A percentile compares a stretch with the other conserved stretches of the same genome.
Conservation (phyloP, 2,329 filamentous ascomycete species). For the Cordyceps sp. region DNA sequence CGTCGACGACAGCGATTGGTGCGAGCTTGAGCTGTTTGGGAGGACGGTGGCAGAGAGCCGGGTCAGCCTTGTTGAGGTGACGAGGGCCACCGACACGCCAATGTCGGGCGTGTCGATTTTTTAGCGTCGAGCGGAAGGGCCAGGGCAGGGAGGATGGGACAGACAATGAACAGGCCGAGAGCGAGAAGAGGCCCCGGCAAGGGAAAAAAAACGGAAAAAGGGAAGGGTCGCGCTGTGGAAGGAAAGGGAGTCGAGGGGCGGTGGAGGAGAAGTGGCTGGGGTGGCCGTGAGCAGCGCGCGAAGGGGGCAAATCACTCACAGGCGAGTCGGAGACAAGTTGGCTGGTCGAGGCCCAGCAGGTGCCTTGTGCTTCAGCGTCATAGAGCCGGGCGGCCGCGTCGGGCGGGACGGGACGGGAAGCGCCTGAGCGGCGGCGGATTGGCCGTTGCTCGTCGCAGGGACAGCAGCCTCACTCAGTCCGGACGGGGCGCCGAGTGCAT, state of each 20-base stretch:
- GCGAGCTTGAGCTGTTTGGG: conserved; percentile 2
- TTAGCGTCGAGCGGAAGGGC: no score
- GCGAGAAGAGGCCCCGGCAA: conserved; percentile 3
- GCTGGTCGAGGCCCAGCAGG: conserved; percentile 43
- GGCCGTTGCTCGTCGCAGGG: conserved; percentile 5
- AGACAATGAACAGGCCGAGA: conserved; percentile 1
- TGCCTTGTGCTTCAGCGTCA: conserved; percentile 30
- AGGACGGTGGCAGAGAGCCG: no score
- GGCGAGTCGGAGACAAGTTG: conserved; percentile 36
- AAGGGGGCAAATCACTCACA: conserved; percentile 22
- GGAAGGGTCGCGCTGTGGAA: no score
- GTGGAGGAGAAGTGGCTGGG: neutral
- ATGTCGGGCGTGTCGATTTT: no score
- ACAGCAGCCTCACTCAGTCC: conserved; percentile 31
- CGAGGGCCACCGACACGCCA: no score
- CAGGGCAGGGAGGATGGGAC: no score
- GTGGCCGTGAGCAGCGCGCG: no score
- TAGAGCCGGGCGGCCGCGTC: conserved; percentile 10
- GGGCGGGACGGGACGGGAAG: no score
- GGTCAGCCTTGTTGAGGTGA: neutral
- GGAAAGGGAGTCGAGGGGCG: neutral
- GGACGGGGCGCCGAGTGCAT: conserved; percentile 41
- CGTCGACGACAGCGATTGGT: conserved; percentile 4
- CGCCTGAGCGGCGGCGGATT: conserved; percentile 9
- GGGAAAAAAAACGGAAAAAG: neutral